phyloP scores from a whole-genome alignment of 208 protist species.

The Naegleria lovaniensis region DNA sequence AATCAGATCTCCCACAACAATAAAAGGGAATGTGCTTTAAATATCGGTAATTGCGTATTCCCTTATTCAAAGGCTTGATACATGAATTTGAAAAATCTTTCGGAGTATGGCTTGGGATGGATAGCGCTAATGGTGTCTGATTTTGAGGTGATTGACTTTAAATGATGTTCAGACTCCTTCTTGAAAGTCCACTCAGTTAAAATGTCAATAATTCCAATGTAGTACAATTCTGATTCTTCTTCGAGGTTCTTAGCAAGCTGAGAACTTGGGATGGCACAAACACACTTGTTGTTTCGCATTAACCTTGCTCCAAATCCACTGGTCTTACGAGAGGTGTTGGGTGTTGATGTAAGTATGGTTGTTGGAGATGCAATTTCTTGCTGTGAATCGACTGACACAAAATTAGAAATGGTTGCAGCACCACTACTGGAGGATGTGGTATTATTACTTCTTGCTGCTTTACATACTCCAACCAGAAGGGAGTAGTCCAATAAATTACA shows the following conservation, averaged over 20 bases:
- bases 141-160: background rate
- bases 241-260: background rate
- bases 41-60: no score
- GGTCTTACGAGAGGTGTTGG: background rate
- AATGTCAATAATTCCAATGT: conserved; percentile 20
- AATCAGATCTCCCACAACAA: no score
- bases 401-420: no score
- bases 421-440: no score
- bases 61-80: background rate
- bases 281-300: background rate
- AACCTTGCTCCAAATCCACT: background rate
- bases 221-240: background rate
- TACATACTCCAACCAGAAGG: background rate
- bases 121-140: background rate
- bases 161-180: background rate
- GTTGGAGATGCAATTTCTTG: background rate
- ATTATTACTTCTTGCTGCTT: background rate
- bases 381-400: background rate
- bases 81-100: conserved; percentile 19
- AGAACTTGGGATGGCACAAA: background rate
- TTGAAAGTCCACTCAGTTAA: conserved; percentile 6
- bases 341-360: no score
- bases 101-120: background rate
- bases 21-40: no score
- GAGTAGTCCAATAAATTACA: conserved; percentile 17